Evolutionary conservation across 805 yeast species (phyloP), one percentile per base, ranked within the genome.

Genomic region (Candida adriatica): DNA sequence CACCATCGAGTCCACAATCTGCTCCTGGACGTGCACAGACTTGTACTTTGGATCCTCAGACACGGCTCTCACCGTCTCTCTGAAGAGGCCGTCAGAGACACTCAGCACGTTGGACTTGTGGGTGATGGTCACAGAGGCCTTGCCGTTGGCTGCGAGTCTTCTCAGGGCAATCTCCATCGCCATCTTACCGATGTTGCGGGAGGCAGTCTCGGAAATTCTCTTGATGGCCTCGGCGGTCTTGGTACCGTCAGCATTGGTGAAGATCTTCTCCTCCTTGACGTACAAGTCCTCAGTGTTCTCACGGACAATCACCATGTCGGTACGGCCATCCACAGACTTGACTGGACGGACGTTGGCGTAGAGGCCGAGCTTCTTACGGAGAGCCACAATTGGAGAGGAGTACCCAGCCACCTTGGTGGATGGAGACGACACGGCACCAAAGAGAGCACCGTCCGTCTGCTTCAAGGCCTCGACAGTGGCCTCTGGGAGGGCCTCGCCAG

Each of bases 281-380:
- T 92, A 92, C 49, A 90, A 70, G 62, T 92, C 98, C 67, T 92
- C 98, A 40, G 98, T 92, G 71, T 92, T 92, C 65, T 92, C 98
- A 59, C 98, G 83, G 23, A 92, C 98, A 59, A 92, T 92, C 18
- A 92, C 95, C 86, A 92, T 79, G 59, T 92, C 98, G 30, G 88
- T 95, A 33, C 75, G 68, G 33, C 88, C 90, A 24, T 73, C 79
- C 24, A 88, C 96, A 31, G 92, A 79, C 64, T 92, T 92, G 47
- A 92, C 97, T 4, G 98, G 98, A 59, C 98, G 82, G 31, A 92
- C 96, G 50, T 92, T 92, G 49, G 98, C 98, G 58, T 83, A 92
- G 33, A 92, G 68, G 7, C 95, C 96, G 61, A 92, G 55, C 61
- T 83, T 84, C 74, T 90, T 92, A 68, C 98, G 81, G 54, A 92